phyloP scores from a whole-genome alignment of 2,329 filamentous ascomycete genomes.

The Westerdykella ornata region DNA sequence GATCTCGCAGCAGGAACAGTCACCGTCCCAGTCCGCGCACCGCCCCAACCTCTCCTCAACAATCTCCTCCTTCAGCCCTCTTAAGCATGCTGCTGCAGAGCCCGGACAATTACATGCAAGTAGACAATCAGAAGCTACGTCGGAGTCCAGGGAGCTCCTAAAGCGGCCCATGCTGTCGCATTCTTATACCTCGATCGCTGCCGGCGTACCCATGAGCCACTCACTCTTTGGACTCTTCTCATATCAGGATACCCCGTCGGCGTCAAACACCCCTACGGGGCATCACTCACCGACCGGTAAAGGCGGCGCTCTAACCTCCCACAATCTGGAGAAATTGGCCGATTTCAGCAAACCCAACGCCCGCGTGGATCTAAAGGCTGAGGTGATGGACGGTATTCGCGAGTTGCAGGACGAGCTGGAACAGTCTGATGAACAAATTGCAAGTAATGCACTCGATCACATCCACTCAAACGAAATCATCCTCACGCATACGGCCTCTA shows the following conservation, averaged over 20 bases:
- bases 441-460: conserved; percentile 78
- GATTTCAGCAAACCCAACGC: conserved; percentile 36
- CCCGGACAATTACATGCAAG: conserved; percentile 24
- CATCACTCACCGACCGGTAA: conserved; percentile 46
- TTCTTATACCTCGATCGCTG: conserved; percentile 58
- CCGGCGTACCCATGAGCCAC: conserved; percentile 50
- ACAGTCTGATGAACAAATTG: conserved; percentile 89
- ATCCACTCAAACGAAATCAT: conserved; percentile 92
- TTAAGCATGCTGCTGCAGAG: conserved; percentile 39
- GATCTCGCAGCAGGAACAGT: conserved; percentile 30
- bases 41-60: conserved; percentile 37
- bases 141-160: conserved; percentile 31
- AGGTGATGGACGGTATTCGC: conserved; percentile 87
- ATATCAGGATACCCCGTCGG: conserved; percentile 50
- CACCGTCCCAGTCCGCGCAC: conserved; percentile 19
- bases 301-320: conserved; percentile 24
- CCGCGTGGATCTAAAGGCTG: conserved; percentile 69
- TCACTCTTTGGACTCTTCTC: conserved; percentile 87
- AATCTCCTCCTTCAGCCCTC: conserved; percentile 44
- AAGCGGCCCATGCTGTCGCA: conserved; percentile 56
- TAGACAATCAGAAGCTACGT: conserved; percentile 24
- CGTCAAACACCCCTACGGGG: conserved; percentile 47
- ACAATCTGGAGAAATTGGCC: conserved; percentile 35
- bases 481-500: conserved; percentile 78
- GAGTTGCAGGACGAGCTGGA: conserved; percentile 95